These are phyloP conservation scores for Leccinum griseonigrum DNA, from an alignment of 1,284 basidiomycete species.

Conservation along the genomic window DNA sequence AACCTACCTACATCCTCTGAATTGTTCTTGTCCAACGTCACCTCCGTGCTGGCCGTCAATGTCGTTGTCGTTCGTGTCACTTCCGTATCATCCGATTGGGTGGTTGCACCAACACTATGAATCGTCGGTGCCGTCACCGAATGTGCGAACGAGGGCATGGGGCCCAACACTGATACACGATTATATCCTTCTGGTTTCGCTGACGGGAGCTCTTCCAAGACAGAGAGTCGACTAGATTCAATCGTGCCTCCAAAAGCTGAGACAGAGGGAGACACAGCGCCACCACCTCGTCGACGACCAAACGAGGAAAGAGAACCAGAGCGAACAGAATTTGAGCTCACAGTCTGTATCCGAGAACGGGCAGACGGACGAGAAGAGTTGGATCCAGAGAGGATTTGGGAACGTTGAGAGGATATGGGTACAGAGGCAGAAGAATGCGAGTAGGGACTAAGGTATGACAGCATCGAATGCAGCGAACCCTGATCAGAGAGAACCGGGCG, in stretches of 20 bases:
- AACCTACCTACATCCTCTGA: conserved; percentile 5
- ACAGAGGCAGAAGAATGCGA: conserved; percentile 50
- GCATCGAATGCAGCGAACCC: conserved; percentile 60
- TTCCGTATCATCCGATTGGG: conserved; percentile 32
- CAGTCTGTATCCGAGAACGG: conserved; percentile 29
- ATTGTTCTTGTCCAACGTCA: conserved; percentile 9
- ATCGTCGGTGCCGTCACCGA: conserved; percentile 30
- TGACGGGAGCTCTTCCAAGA: conserved; percentile 19
- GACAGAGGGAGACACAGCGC: conserved; percentile 33
- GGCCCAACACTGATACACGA: conserved; percentile 33
- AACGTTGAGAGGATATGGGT: conserved; percentile 40
- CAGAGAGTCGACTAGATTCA: conserved; percentile 24
- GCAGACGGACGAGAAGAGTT: conserved; percentile 49
- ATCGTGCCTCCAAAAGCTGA: conserved; percentile 39
- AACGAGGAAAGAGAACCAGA: conserved; percentile 53
- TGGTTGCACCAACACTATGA: conserved; percentile 32
- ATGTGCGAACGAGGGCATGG: conserved; percentile 33
- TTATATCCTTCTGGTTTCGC: conserved; percentile 20
- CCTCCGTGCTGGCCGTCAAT: conserved; percentile 17
- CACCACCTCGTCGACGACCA: conserved; percentile 35
- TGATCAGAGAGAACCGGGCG: conserved; percentile 48
- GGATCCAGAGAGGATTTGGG: conserved; percentile 38
- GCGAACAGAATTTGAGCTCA: conserved; percentile 45
- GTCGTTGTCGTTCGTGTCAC: conserved; percentile 26
- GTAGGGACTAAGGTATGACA: conserved; percentile 47